These are phyloP conservation scores for Zygoascus hellenicus DNA, from an alignment of 1,139 yeast species.

Conservation along the genomic window DNA sequence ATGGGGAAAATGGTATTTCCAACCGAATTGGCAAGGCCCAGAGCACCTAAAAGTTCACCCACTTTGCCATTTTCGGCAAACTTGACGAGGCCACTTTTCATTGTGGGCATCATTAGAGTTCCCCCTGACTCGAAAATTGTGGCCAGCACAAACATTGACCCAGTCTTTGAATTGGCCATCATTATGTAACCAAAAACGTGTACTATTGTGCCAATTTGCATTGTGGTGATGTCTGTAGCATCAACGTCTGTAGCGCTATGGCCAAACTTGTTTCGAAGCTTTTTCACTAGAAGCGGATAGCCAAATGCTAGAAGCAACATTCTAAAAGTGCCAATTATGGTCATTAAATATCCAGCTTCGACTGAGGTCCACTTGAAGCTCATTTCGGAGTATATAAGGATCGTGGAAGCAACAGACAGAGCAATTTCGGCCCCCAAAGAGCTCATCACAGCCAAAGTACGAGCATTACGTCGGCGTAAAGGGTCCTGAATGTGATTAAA, in stretches of 20 bases:
- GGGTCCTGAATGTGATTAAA: conserved; percentile 36
- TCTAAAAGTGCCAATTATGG: conserved; percentile 47
- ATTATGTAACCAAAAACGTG: conserved; percentile 43
- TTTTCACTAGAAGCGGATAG: conserved; percentile 35
- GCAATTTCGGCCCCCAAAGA: conserved; percentile 36
- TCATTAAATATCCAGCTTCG: conserved; percentile 54
- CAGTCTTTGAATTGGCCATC: conserved; percentile 33
- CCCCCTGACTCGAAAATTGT: conserved; percentile 45
- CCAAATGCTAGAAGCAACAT: conserved; percentile 39
- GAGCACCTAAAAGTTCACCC: conserved; percentile 34
- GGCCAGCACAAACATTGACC: conserved; percentile 28
- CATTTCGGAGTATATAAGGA: conserved; percentile 55
- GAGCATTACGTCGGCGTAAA: conserved; percentile 35
- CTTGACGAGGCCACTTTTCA: conserved; percentile 48
- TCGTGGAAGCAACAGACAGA: conserved; percentile 40
- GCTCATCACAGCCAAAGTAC: conserved; percentile 41
- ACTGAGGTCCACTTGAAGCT: conserved; percentile 54
- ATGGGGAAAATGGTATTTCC: conserved; percentile 28
- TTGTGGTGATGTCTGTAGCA: conserved; percentile 45
- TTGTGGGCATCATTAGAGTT: conserved; percentile 43
- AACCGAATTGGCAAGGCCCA: conserved; percentile 27
- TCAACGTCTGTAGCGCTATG: conserved; percentile 39
- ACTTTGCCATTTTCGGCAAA: conserved; percentile 36
- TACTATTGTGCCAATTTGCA: conserved; percentile 36
- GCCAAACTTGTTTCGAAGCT: not conserved